A percentile compares a stretch with the other conserved stretches of the same genome.
These are phyloP conservation scores for Canavalia ensiformis DNA, from an alignment of 306 rosid species.

Conservation along the genomic window DNA sequence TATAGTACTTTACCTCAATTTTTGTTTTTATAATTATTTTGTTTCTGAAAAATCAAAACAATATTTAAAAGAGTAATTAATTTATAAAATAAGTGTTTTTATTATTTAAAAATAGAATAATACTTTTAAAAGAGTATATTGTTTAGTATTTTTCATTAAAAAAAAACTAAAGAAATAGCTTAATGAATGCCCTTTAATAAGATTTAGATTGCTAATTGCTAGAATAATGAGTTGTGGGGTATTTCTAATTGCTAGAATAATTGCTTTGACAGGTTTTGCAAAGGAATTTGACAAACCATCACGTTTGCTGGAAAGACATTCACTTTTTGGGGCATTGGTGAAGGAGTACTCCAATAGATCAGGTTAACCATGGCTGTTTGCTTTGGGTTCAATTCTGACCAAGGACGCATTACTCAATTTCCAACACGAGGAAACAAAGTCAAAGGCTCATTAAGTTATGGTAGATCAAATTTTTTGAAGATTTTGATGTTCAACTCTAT, in stretches of 20 bases:
- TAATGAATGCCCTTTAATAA: background rate
- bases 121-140: too few relatives aligned
- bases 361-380: conserved; percentile 16
- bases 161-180: too few relatives aligned
- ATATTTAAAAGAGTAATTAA: too few relatives aligned
- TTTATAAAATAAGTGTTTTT: too few relatives aligned
- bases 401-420: background rate
- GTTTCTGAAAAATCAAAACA: too few relatives aligned
- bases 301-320: conserved; percentile 69
- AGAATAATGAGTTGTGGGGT: conserved; percentile 41
- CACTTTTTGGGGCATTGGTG: conserved; percentile 79
- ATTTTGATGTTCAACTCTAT: conserved; percentile 25
- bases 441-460: background rate
- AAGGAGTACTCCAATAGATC: conserved; percentile 89
- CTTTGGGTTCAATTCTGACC: background rate
- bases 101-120: too few relatives aligned
- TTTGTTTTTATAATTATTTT: too few relatives aligned
- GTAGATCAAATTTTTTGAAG: background rate
- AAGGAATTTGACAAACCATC: conserved; percentile 87
- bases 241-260: conserved; percentile 3
- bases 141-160: too few relatives aligned
- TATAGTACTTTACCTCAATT: too few relatives aligned
- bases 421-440: conserved; percentile 14
- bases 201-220: background rate
- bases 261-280: conserved; percentile 64